A percentile compares a stretch with the other conserved stretches of the same genome.
Evolutionary conservation across 2,329 filamentous ascomycete genomes (phyloP).

Genomic region (Capronia coronata): DNA sequence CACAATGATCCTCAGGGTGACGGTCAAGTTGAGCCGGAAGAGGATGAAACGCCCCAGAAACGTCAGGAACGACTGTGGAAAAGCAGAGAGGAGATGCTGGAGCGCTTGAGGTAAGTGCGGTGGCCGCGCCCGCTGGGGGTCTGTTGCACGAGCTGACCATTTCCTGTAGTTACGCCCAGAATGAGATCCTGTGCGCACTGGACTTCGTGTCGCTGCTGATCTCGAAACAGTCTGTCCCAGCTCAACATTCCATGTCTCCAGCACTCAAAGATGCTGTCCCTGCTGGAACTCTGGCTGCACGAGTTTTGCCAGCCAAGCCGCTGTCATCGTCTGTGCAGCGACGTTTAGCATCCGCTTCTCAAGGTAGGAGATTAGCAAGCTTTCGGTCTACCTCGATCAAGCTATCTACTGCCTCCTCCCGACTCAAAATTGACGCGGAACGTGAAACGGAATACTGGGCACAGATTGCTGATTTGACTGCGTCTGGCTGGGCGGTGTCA

Average conservation of each 20-base stretch:
- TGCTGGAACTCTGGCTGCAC: slow-evolving; percentile 65
- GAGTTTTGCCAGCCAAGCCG: slow-evolving; percentile 57
- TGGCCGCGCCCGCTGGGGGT: slow-evolving; percentile 7
- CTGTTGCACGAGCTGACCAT: not conserved
- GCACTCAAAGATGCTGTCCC: slow-evolving; percentile 64
- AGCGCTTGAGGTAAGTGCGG: slow-evolving; percentile 38
- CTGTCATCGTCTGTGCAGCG: slow-evolving; percentile 50
- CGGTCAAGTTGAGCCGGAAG: slow-evolving; percentile 31
- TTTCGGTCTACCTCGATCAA: slow-evolving; percentile 69
- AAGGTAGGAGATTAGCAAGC: slow-evolving; percentile 71
- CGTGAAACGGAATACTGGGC: slow-evolving; percentile 85
- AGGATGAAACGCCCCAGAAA: slow-evolving; percentile 35
- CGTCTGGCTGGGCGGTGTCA: slow-evolving; percentile 80
- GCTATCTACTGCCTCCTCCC: slow-evolving; percentile 62
- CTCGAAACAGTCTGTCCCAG: slow-evolving; percentile 71
- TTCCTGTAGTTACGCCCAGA: slow-evolving; percentile 37
- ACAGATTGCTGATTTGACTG: slow-evolving; percentile 71
- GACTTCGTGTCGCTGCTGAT: slow-evolving; percentile 78
- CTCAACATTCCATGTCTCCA: slow-evolving; percentile 62
- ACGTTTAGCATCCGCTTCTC: slow-evolving; percentile 49
- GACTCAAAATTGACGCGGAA: slow-evolving; percentile 69
- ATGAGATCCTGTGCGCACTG: slow-evolving; percentile 57
- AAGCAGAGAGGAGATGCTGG: slow-evolving; percentile 40
- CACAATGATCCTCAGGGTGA: slow-evolving; percentile 45
- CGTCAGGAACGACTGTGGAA: slow-evolving; percentile 40